Percentiles rank a stretch among this genome's conserved stretches.
Evolutionary conservation across 441 rosid genomes (phyloP).

Genomic region (Pelargonium fulgidum): DNA sequence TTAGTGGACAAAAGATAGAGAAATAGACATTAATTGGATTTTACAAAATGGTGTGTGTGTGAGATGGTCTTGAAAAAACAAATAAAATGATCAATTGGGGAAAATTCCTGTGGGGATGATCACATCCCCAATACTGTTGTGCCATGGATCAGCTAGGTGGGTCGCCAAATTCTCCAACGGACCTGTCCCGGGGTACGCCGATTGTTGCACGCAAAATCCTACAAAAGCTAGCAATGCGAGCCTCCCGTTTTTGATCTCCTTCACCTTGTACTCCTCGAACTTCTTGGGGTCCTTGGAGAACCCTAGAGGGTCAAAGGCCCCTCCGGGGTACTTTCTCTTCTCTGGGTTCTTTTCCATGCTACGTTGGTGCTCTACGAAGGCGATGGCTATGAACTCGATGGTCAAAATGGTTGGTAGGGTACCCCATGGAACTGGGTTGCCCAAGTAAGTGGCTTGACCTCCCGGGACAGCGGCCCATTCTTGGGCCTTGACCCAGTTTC

Average conservation of each 20-base stretch:
- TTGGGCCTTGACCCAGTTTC: constrained; percentile 97
- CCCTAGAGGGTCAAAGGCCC: constrained; percentile 96
- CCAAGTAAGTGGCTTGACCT: constrained; percentile 93
- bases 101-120: constrained; percentile 46
- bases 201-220: constrained; percentile 88
- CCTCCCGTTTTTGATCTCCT: constrained; percentile 66
- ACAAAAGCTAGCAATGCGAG: constrained; percentile 79
- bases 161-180: constrained; percentile 94
- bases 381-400: constrained; percentile 76
- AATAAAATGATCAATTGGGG: constrained; percentile 24
- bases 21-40: constrained; percentile 12
- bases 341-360: constrained; percentile 97
- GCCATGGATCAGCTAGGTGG: constrained; percentile 98
- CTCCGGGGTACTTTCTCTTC: constrained; percentile 96
- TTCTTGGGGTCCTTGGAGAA: constrained; percentile 91
- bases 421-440: constrained; percentile 98
- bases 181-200: constrained; percentile 95
- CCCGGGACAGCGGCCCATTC: constrained; percentile 95
- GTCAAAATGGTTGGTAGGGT: constrained; percentile 76
- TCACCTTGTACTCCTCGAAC: constrained; percentile 80
- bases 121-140: constrained; percentile 78
- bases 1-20: too few relatives aligned
- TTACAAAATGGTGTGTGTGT: constrained; percentile 21
- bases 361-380: constrained; percentile 97
- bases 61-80: background rate